A percentile compares a stretch with the other conserved stretches of the same genome.
Evolutionary conservation across 2,329 filamentous ascomycete species (phyloP).

Genomic region (Neonectria ditissima): DNA sequence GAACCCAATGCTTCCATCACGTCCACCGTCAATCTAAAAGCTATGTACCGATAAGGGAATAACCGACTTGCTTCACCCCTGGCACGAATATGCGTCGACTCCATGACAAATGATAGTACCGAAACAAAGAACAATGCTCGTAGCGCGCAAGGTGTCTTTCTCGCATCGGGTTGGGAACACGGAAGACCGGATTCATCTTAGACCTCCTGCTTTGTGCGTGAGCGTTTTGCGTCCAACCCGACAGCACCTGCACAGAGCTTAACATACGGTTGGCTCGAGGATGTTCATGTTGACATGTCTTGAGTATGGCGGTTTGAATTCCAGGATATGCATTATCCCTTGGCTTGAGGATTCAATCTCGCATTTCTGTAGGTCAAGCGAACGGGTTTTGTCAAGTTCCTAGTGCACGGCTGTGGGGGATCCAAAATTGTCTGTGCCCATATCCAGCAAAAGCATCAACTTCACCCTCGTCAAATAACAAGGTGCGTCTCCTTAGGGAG

Average conservation of each 20-base stretch:
- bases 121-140: not conserved
- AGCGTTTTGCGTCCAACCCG: too few species aligned
- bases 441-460: not conserved
- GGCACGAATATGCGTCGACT: not conserved
- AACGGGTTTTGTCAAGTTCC: not conserved
- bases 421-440: not conserved
- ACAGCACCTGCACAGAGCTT: too few species aligned
- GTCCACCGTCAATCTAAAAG: not conserved
- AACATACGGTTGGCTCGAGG: too few species aligned
- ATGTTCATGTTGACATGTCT: too few species aligned
- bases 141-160: not conserved
- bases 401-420: not conserved
- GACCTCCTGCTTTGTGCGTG: too few species aligned
- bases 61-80: too few species aligned
- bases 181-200: too few species aligned
- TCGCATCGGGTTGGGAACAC: too few species aligned
- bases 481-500: not conserved
- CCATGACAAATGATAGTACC: not conserved
- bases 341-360: not conserved
- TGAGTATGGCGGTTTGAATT: not conserved
- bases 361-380: not conserved
- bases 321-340: not conserved
- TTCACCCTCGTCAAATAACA: not conserved
- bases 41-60: not conserved
- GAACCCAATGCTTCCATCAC: not conserved